Percentiles rank a stretch among this genome's conserved stretches.
Evolutionary conservation across 2,329 filamentous ascomycete species (phyloP).

Genomic region (Trichoderma cornu-damae): DNA sequence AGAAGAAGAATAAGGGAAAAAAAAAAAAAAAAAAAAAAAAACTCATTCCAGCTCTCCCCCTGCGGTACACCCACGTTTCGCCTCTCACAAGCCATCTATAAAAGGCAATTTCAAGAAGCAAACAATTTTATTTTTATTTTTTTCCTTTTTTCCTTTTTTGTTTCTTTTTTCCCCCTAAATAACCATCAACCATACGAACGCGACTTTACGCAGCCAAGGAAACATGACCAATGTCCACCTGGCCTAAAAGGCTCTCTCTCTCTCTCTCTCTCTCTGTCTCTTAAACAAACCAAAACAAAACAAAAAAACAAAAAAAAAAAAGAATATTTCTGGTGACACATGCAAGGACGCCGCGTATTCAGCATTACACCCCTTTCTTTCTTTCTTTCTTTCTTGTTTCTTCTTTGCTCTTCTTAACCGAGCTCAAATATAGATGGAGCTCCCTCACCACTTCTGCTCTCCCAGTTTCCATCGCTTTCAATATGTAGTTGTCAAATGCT

Average conservation of each 20-base stretch:
- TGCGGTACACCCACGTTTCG: neutral
- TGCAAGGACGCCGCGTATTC: neutral
- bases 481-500: neutral
- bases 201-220: neutral
- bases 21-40: neutral
- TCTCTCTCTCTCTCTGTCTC: too few species aligned
- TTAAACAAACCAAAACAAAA: too few species aligned
- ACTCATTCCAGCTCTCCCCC: neutral
- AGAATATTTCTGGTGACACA: constrained; percentile 2
- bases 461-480: neutral
- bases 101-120: constrained; percentile 12
- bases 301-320: too few species aligned
- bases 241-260: too few species aligned
- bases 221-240: neutral
- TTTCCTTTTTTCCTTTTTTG: neutral
- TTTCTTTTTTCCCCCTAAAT: too few species aligned
- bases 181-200: neutral
- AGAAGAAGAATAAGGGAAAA: too few species aligned
- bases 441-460: neutral
- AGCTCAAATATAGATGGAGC: neutral
- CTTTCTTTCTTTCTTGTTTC: too few species aligned
- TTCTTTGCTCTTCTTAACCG: too few species aligned
- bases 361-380: too few species aligned
- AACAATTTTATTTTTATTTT: neutral
- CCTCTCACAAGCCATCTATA: constrained; percentile 12